Base-by-base conservation (phyloP, 2,329 filamentous ascomycete species). In the Lecanicillium sp. region DNA sequence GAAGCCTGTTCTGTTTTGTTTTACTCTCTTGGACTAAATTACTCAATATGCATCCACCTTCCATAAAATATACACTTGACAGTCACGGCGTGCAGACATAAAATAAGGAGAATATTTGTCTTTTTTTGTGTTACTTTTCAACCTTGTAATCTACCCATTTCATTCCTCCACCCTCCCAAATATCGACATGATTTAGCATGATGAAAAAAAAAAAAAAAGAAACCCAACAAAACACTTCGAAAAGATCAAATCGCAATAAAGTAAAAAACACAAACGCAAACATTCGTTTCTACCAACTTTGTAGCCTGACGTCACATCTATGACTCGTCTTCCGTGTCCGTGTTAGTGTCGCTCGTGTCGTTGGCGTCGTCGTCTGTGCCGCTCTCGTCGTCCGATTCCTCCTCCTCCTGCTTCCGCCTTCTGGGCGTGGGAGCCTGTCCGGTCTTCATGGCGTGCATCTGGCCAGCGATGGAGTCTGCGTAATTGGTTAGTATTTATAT, bases 371-470 rank as follows among this genome's bases (percentile, higher is more conserved):
- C 88, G 14, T 70, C 69, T 10, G 84, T 89, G 54, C 87, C 85
- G 54, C 88, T 94, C 71, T 94, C 89, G 19, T 90, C 89, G 44
- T 87, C 84, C 48, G 79, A 83, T 39, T 85, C 81, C 2, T 79
- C 78, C 39, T 43, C 10, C 40, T 19, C 30, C 50, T 66, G 63
- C 57, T 68, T 71, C 62, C 73, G 77, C 62, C 73, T 73, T 62
- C 72, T 75, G 58, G 79, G 77, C 71, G 81, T 82, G 7, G 78
- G 67, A 32, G 78, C 71, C 27, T 69, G 72, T 24, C 81, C 86
- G 11, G 83, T 84, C 72, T 93, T 94, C 52, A 95, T 79, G 11
- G 86, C 85, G 53, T 84, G 83, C 87, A 95, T 93, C 68, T 95
- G 88, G 52, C 90, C 90, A 41, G 90, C 90, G 56, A 96, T 75